Conservation (phyloP, 371 early-diverging fungal genomes). For the Mortierella sp. region DNA sequence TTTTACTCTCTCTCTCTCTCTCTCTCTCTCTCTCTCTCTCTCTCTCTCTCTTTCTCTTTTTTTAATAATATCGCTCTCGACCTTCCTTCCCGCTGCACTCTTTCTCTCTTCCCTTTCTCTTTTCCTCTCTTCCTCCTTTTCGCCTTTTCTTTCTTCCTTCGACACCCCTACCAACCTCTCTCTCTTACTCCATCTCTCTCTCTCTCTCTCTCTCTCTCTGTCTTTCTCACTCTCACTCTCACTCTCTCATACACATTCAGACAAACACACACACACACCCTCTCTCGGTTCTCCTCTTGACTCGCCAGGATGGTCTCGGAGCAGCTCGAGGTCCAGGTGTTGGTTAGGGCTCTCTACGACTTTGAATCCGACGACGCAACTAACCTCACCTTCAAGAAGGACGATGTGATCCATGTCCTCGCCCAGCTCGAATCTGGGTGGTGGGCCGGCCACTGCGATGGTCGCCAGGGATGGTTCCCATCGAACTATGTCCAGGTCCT, state of each 20-base stretch:
- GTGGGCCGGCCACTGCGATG: slow-evolving; percentile 88
- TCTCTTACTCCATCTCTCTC: neutral
- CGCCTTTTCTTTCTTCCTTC: neutral
- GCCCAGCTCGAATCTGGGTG: slow-evolving; percentile 89
- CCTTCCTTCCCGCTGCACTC: neutral
- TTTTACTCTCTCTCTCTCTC: too few relatives aligned
- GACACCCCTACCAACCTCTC: neutral
- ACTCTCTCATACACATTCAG: neutral
- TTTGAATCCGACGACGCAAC: slow-evolving; percentile 77
- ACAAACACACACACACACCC: neutral
- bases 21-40: neutral
- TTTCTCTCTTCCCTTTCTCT: neutral
- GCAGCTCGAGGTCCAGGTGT: slow-evolving; percentile 44
- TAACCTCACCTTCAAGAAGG: slow-evolving; percentile 79
- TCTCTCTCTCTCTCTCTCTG: neutral
- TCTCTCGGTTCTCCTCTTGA: neutral
- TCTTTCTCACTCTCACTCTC: neutral
- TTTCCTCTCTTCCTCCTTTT: neutral
- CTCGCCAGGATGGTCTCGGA: slow-evolving; percentile 35
- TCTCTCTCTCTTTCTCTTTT: neutral
- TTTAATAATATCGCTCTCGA: neutral
- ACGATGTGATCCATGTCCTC: slow-evolving; percentile 86
- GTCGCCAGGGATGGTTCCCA: slow-evolving; percentile 89
- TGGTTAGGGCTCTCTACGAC: slow-evolving; percentile 86
- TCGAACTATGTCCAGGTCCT: slow-evolving; percentile 59